Evolutionary conservation across 352 stramenopile species (phyloP), one percentile per base, ranked within the genome.

Genomic region (Phytophthora palmivora): DNA sequence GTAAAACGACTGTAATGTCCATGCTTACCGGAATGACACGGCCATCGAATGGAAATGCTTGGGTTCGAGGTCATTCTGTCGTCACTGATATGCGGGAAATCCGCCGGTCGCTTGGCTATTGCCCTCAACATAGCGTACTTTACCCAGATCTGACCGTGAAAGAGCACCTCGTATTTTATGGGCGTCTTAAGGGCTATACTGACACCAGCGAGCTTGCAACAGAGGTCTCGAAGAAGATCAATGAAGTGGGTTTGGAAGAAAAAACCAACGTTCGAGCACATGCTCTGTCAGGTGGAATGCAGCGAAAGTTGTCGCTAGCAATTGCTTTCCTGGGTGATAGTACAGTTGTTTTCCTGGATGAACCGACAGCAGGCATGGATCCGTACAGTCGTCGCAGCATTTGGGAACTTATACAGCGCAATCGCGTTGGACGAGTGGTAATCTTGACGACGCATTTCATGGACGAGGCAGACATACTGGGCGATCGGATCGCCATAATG

Each of bases 101-200:
- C 22, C 92, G 97, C 2, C 94, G 46, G 42, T 89, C 60, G 32
- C 82, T 99, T 22, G 97, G 96, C 7, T 94, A 99, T 52, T 99
- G 97, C 65, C 88, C 97, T 18, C 97, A 99, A 54, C 94, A 99
- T 70, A 97, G 98, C 69, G 97, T 98, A 28, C 62, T 99, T 0
- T 99, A 98, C 63, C 87, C 89, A 4, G 72, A 97, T 41, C 78
- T 99, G 21, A 99, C 97, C 0, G 97, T 99, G 18, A 67, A 91
- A 18, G 97, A 99, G 69, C 97, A 99, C 58, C 72, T 99, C 18
- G 44, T 70, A 34, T 98, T 99, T 58, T 99, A 98, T 61, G 88
- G 79, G 0, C 65, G 75, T 16, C 74, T 99, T 2, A 99, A 99
- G 63, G 94, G 94, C 6, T 46, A 97, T 18, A 30, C 33, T 0